Conservation (phyloP, 805 yeast genomes). For the Barnettozyma salicaria region DNA sequence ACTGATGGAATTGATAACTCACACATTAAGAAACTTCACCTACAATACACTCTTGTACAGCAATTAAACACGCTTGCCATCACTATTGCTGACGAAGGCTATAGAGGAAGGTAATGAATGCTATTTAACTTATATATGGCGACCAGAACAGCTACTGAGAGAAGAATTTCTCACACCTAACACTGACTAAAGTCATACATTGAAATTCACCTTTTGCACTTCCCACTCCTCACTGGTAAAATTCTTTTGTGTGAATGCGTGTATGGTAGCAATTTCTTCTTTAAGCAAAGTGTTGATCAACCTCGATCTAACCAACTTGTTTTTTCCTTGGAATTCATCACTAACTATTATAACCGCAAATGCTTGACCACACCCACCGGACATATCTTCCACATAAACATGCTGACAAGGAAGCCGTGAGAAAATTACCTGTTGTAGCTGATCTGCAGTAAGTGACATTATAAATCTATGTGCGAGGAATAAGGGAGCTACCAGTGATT, state of each 20-base stretch:
- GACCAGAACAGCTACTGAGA: too few species aligned
- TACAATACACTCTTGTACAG: too few species aligned
- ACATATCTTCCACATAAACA: conserved; percentile 70
- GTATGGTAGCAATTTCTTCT: conserved; percentile 82
- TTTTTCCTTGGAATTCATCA: conserved; percentile 67
- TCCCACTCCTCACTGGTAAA: conserved; percentile 89
- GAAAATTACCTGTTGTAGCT: conserved; percentile 7
- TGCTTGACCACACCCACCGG: conserved; percentile 93
- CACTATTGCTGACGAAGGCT: too few species aligned
- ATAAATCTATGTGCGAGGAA: too few species aligned
- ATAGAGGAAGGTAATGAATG: too few species aligned
- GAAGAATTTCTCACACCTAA: not conserved
- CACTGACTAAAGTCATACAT: conserved; percentile 8
- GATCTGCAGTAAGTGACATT: conserved; percentile 8
- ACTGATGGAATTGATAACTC: too few species aligned
- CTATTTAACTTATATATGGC: too few species aligned
- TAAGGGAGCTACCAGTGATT: too few species aligned
- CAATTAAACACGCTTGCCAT: too few species aligned
- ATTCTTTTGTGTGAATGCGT: conserved; percentile 92
- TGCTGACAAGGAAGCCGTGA: conserved; percentile 22
- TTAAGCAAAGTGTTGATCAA: conserved; percentile 73
- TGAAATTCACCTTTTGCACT: conserved; percentile 21
- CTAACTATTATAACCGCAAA: conserved; percentile 88
- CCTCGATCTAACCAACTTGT: conserved; percentile 80
- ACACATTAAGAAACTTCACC: too few species aligned